These are phyloP conservation scores for Tylopilus sp. DNA, from an alignment of 1,284 basidiomycete species.

Conservation along the genomic window DNA sequence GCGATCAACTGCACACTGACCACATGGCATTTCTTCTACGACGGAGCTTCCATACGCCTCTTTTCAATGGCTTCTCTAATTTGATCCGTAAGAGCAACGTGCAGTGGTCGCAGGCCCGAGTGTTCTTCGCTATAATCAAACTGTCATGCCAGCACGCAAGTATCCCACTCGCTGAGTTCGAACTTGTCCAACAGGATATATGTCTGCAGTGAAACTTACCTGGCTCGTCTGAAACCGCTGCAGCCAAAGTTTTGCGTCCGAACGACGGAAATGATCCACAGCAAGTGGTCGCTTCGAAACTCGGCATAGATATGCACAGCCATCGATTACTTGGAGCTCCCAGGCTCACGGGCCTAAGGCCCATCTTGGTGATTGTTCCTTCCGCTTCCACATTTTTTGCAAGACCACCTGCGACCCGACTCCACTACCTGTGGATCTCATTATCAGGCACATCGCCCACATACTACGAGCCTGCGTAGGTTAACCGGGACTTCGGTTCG, in stretches of 20 bases:
- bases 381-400: too few relatives aligned
- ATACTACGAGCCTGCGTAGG: neutral
- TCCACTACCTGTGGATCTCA: slow-evolving; percentile 9
- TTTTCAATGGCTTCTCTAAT: neutral
- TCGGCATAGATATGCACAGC: slow-evolving; percentile 20
- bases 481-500: neutral
- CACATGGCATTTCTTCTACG: slow-evolving; percentile 13
- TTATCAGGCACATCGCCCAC: slow-evolving; percentile 6
- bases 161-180: neutral
- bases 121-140: neutral
- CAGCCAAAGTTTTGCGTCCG: neutral
- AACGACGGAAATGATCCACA: neutral
- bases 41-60: neutral
- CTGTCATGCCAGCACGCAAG: neutral
- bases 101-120: neutral
- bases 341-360: neutral
- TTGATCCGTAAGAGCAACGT: neutral
- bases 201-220: neutral
- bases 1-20: neutral
- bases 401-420: slow-evolving; percentile 15
- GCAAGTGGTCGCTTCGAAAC: neutral
- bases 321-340: slow-evolving; percentile 17
- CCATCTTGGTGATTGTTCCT: too few relatives aligned
- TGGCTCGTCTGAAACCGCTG: neutral
- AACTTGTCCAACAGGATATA: too few relatives aligned